These are phyloP conservation scores for Amaranthus tricolor DNA, from an alignment of 179 eudicot genomes.

Conservation along the genomic window DNA sequence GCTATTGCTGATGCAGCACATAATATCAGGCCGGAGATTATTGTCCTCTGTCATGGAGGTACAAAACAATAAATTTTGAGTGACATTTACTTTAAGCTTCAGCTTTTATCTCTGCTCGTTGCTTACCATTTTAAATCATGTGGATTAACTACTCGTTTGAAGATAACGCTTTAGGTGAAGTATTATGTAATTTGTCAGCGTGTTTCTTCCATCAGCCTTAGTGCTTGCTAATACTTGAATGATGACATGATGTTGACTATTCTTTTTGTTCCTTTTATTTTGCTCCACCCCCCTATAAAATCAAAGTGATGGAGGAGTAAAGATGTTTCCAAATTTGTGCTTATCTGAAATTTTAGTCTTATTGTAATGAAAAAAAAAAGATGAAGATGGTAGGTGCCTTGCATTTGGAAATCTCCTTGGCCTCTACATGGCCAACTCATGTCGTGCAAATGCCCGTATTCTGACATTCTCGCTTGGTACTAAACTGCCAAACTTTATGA, in stretches of 20 bases:
- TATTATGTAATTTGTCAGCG: not conserved
- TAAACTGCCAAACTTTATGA: not conserved
- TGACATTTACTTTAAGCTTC: not conserved
- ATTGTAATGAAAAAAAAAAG: not conserved
- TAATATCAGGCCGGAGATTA: conserved; percentile 57
- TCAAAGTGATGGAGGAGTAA: no score
- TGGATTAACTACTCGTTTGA: not conserved
- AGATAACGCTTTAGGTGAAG: not conserved
- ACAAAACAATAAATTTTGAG: not conserved
- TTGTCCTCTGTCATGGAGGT: conserved; percentile 99
- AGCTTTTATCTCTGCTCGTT: not conserved
- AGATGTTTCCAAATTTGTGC: not conserved
- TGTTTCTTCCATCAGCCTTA: no score
- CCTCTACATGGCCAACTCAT: not conserved
- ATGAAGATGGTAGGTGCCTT: not conserved
- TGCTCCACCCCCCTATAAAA: no score
- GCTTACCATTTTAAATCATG: not conserved
- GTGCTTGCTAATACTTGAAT: conserved; percentile 5
- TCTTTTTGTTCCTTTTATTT: not conserved
- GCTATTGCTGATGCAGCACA: conserved; percentile 95
- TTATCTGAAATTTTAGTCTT: not conserved
- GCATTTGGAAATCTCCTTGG: not conserved
- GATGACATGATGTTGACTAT: no score
- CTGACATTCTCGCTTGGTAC: not conserved
- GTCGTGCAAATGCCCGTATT: not conserved